These are phyloP conservation scores for Cercophora scortea DNA, from an alignment of 495 filamentous ascomycete genomes.

Conservation along the genomic window DNA sequence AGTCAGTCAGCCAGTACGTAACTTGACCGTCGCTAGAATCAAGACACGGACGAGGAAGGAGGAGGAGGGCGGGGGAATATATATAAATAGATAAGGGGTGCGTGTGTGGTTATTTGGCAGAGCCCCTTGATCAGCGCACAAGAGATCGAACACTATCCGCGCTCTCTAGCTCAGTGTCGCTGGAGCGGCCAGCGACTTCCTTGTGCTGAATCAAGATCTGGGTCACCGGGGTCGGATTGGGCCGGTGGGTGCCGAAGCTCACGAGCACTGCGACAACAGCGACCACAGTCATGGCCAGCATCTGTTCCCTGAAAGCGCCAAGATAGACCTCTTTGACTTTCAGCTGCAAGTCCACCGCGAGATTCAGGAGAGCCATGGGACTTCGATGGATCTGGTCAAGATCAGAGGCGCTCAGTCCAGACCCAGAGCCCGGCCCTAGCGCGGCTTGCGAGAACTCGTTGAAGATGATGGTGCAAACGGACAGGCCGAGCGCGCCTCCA, in stretches of 20 bases:
- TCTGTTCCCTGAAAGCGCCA: slow-evolving; percentile 15
- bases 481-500: slow-evolving; percentile 49
- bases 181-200: slow-evolving; percentile 6
- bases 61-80: no score
- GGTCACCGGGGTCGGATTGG: slow-evolving; percentile 9
- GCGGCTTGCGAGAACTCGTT: slow-evolving; percentile 14
- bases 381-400: slow-evolving; percentile 13
- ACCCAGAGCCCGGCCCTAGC: slow-evolving; percentile 11
- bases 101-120: background rate
- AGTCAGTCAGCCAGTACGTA: no score
- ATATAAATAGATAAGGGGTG: no score
- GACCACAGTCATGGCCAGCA: slow-evolving; percentile 18
- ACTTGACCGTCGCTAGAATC: no score
- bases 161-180: slow-evolving; percentile 20
- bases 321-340: slow-evolving; percentile 13
- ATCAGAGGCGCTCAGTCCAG: slow-evolving; percentile 8
- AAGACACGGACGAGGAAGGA: no score
- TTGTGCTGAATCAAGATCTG: slow-evolving; percentile 18
- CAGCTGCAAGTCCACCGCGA: background rate
- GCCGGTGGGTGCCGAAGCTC: slow-evolving; percentile 16
- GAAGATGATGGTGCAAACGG: slow-evolving; percentile 37
- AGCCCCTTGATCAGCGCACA: slow-evolving; percentile 5
- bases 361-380: slow-evolving; percentile 5
- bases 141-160: slow-evolving; percentile 17
- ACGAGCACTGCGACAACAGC: slow-evolving; percentile 19